These are phyloP conservation scores for Byssochlamys sp. DNA, from an alignment of 2,329 filamentous ascomycete species.

Conservation along the genomic window DNA sequence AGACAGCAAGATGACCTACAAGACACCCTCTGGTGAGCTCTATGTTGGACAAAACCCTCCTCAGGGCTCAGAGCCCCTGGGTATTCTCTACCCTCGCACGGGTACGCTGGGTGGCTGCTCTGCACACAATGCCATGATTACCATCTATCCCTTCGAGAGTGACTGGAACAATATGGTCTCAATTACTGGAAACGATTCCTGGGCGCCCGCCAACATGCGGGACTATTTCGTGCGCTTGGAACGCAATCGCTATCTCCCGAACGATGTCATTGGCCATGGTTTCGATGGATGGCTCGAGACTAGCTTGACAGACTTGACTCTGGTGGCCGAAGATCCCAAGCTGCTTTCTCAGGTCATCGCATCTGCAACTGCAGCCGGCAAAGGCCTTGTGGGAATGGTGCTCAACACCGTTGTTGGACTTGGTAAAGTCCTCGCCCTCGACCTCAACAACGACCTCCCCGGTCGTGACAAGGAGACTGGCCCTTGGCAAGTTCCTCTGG, in stretches of 20 bases:
- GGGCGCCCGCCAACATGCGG: constrained; percentile 49
- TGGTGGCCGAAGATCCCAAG: constrained; percentile 45
- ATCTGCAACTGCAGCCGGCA: constrained; percentile 44
- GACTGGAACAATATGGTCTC: constrained; percentile 50
- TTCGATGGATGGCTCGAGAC: constrained; percentile 50
- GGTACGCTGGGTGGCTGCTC: constrained; percentile 49
- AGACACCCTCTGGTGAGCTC: constrained; percentile 41
- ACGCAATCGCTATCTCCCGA: constrained; percentile 42
- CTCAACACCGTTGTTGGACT: constrained; percentile 37
- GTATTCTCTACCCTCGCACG: constrained; percentile 49
- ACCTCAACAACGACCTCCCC: constrained; percentile 42
- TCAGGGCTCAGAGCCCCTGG: constrained; percentile 39
- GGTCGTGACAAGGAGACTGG: constrained; percentile 39
- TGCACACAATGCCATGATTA: constrained; percentile 53
- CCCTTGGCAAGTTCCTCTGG: constrained; percentile 51
- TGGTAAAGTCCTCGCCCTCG: constrained; percentile 37
- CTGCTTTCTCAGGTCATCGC: constrained; percentile 45
- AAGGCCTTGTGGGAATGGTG: constrained; percentile 28
- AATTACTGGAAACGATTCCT: constrained; percentile 51
- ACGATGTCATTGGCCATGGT: constrained; percentile 42
- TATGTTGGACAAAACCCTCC: constrained; percentile 48
- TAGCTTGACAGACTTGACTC: constrained; percentile 40
- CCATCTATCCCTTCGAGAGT: constrained; percentile 47
- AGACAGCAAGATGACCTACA: constrained; percentile 52
- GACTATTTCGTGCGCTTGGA: constrained; percentile 47